Base-by-base conservation (phyloP, 2,329 filamentous ascomycete genomes). In the Fusarium albidum region DNA sequence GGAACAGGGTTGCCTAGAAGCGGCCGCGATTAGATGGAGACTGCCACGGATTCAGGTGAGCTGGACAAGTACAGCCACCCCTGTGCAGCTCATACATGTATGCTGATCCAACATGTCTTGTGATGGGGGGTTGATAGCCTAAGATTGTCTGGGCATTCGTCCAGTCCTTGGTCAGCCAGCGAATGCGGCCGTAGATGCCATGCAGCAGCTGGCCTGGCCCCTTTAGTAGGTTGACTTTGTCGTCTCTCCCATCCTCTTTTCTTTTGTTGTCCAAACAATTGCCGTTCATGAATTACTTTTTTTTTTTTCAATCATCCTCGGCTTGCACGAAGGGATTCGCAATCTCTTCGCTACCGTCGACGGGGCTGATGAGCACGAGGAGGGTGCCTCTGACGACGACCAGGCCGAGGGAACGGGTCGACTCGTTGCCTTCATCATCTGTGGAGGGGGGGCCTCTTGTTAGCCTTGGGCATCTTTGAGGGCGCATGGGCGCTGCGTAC, bases 321-420 rank as follows among this genome's bases (percentile, higher is more conserved):
- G 83, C 80, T 69, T 91, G 86, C 46, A 90, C 79, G 70, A 98
- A 99, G 0, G 95, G 95, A 73, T 99, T 99, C 67, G 90, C 85
- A 68, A 99, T 99, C 75, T 94, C 89, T 76, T 98, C 93, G 76
- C 92, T 97, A 49, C 95, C 95, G 70, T 98, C 93, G 45, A 95
- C 83, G 5, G 95, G 95, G 58, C 91, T 95, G 71, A 99, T 91
- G 57, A 96, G 84, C 32, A 97, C 94, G 49, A 99, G 86, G 39
- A 99, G 81, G 8, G 95, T 98, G 55, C 95, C 95, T 62, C 95
- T 87, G 33, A 92, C 94, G 45, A 96, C 95, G 15, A 96, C 88
- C 41, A 97, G 82, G 45, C 93, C 93, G 15, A 96, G 86, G 14
- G 89, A 84, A 61, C 93, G 85, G 25, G 89, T 89, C 53, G 86